Evolutionary conservation across 192 early-diverging fungal species (phyloP), one percentile per base, ranked within the genome.

Genomic region (Obelidium mucronatum): DNA sequence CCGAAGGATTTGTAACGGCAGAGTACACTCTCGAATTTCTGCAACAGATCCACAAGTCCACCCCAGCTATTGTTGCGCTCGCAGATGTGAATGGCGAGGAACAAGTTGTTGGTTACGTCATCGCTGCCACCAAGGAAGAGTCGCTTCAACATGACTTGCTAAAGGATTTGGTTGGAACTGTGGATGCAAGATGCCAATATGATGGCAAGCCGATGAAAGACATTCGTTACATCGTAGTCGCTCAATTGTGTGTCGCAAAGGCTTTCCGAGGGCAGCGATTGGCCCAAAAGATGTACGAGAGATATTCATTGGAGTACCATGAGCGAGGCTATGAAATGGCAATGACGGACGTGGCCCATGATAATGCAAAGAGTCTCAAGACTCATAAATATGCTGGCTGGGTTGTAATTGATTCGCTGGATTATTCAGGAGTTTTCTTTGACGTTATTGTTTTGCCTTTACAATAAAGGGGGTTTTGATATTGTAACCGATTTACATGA

Each of bases 181-280:
- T 79, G 26, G 70, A 79, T 48, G 28, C 48, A 24, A 51, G 58
- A 33, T 3, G 33, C 17, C 35, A 35, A 34, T 48, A 66, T 37
- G n/a, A 17, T 53, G 65, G 54, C 3, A 51, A 63, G 34, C 62
- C 60, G 8, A 37, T 64, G 19, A n/a, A 30, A 28, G 4, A 11
- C 26, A 40, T 37, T 13, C 39, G 40, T 24, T 79, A 66, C 55
- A 51, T 77, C 26, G 36, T 79, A 11, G 62, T 76, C n/a, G 78
- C 40, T 28, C 78, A 79, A 34, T 56, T 79, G 73, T 79, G 78
- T 40, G 64, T 79, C n/a, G 78, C 78, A 19, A 79, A 74, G 48
- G 60, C 52, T 11, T 75, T 44, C 22, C 39, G 78, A 28, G 78
- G 78, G 28, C 61, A 67, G 30, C 30, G 59, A 24, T 55, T 79